Evolutionary conservation across 2,329 filamentous ascomycete genomes (phyloP), one percentile per base, ranked within the genome.

Genomic region (Cadophora sp.): DNA sequence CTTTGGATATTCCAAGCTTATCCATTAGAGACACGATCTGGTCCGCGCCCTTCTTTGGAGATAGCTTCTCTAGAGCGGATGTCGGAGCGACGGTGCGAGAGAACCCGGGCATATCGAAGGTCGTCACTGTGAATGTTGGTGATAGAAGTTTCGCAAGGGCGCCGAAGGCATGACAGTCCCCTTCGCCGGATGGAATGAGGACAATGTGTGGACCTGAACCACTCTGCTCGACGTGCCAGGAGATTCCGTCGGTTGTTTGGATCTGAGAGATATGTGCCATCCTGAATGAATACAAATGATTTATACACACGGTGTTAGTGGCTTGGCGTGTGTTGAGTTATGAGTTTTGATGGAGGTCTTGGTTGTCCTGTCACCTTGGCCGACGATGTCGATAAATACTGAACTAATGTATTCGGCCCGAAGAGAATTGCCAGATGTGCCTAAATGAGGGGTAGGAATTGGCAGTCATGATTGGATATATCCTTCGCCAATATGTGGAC

Each of bases 81-180:
- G 30, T 8, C 4, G 66, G 62, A 62, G 41, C 55, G 6, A 41
- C 30, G 5, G 65, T 59, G 7, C 70, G 68, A 4, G 68, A 70
- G 48, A 71, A 66, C 14, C 70, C 64, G 4, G 70, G 70, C 66
- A 71, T 69, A 56, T 71, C 70, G 50, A 71, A 70, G 16, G 70
- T 67, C 22, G 68, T 71, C 13, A 71, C 63, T 11, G 66, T 69
- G 62, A 70, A 71, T 18, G 22, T 22, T 13, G 62, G 16, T 33
- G 70, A 58, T 18, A 71, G 64, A 14, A 64, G 43, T 8, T 41
- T 43, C 1, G 66, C 60, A 30, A 63, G 18, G 20, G 59, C 66
- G n/a, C n/a, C 18, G 50, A 70, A 72, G 18, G 59, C 65, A 24
- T 62, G 27, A 39, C 68, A 62, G 51, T 72, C 70, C 5, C 70